phyloP scores from a whole-genome alignment of 2,329 filamentous ascomycete genomes.

The Cryphonectria carpinicola region DNA sequence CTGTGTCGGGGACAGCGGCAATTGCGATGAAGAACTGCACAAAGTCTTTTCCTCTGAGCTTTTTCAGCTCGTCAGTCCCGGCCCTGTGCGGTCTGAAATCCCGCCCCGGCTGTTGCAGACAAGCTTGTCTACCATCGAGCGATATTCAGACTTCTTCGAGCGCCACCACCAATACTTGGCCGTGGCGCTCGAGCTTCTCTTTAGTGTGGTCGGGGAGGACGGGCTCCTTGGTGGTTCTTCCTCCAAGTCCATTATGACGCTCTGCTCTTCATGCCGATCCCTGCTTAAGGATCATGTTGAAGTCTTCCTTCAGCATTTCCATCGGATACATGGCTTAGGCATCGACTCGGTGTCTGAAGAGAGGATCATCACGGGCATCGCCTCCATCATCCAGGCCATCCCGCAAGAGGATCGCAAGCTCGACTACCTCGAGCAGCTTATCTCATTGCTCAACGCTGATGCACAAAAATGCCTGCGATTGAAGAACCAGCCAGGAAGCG shows the following conservation, averaged over 20 bases:
- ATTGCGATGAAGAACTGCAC: conserved; percentile 61
- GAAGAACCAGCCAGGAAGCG: conserved; percentile 36
- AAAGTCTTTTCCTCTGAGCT: conserved; percentile 65
- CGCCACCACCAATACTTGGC: conserved; percentile 69
- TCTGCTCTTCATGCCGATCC: conserved; percentile 76
- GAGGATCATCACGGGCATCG: conserved; percentile 73
- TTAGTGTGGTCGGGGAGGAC: conserved; percentile 65
- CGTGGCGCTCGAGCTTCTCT: conserved; percentile 73
- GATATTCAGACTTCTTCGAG: conserved; percentile 78
- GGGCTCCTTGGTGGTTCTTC: conserved; percentile 66
- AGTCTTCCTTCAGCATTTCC: conserved; percentile 69
- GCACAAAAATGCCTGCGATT: conserved; percentile 50
- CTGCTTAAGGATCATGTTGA: conserved; percentile 69
- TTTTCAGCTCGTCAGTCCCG: conserved; percentile 57
- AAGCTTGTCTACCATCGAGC: conserved; percentile 70
- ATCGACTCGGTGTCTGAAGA: conserved; percentile 71
- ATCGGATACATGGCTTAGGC: conserved; percentile 56
- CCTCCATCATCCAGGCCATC: conserved; percentile 75
- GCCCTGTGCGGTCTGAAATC: conserved; percentile 49
- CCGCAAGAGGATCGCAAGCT: conserved; percentile 59
- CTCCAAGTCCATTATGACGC: conserved; percentile 72
- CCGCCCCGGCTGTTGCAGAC: conserved; percentile 69
- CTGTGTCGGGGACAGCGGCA: conserved; percentile 60
- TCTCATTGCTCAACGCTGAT: conserved; percentile 66
- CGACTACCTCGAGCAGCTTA: conserved; percentile 58